Base-by-base conservation (phyloP, 148 eudicot species). In the Persicaria tinctoria region DNA sequence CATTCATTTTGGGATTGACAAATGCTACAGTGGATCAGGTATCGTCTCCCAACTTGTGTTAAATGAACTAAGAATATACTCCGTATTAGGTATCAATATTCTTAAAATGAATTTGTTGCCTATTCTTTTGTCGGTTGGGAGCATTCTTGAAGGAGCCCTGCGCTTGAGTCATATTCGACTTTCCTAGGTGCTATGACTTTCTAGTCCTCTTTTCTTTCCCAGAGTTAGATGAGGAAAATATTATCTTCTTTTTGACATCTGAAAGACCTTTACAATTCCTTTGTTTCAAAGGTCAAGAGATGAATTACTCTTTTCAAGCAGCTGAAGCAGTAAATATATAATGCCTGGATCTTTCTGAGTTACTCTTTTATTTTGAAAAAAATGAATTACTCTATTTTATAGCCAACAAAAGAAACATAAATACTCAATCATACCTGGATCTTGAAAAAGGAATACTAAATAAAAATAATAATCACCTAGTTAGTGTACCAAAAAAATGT, bases 11-110 rank as follows among this genome's bases (percentile, higher is more conserved):
- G 79, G 98, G 97, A 75, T 83, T 95, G 77, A 83, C 92, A 73
- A 92, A 92, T 81, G 74, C 90, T 16, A 83, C 96, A 0, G 98
- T 95, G 82, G 97, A 90, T 80, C 92, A 95, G 98, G 98, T 75
- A 75, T 44, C 14, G 27, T 47, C 51, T 23, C 57, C 44, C 73
- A 17, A 16, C 48, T 47, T 45, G 27, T 16, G n/a, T 75, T 44
- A 60, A 57, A 44, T 73, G 66, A 73, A 51, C 7, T 14, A 0
- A 20, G 11, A 7, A 57, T 14, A 3, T 23, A 23, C 27, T 23
- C 27, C 27, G 27, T 59, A 48, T 13, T 7, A 18, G 59, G 47
- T 48, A 55, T 63, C 44, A 14, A 70, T 3, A 70, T 17, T 68
- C 10, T 17, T 41, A 4, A 64, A 64, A 64, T 70, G 41, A 9